These are phyloP conservation scores for Coemansia sp. DNA, from an alignment of 192 early-diverging fungal genomes.

Conservation along the genomic window DNA sequence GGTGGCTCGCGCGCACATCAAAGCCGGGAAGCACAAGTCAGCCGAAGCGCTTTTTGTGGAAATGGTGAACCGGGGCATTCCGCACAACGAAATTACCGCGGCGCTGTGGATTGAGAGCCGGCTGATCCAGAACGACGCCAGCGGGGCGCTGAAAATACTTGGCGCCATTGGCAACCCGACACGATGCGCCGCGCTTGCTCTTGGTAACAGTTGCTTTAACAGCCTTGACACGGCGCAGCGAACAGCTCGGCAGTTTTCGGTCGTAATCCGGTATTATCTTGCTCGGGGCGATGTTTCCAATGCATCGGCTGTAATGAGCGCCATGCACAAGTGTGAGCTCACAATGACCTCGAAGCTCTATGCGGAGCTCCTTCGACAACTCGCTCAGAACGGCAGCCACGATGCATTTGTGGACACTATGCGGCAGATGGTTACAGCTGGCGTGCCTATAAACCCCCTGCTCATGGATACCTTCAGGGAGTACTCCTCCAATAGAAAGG, in stretches of 20 bases:
- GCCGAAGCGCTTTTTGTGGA: conserved; percentile 24
- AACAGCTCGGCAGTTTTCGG: conserved; percentile 17
- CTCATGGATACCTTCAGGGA: conserved; percentile 16
- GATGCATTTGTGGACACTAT: conserved; percentile 17
- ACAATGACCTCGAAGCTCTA: conserved; percentile 16
- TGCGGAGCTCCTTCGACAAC: conserved; percentile 5
- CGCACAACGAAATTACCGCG: conserved; percentile 20
- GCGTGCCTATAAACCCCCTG: conserved; percentile 1
- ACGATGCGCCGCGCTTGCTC: conserved; percentile 8
- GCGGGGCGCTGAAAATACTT: conserved; percentile 22
- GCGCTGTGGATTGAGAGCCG: conserved; percentile 27
- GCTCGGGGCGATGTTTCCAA: background rate
- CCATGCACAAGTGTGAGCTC: conserved; percentile 22
- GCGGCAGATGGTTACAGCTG: conserved; percentile 21
- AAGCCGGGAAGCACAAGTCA: conserved; percentile 8
- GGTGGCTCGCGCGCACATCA: conserved; percentile 13
- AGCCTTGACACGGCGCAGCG: conserved; percentile 12
- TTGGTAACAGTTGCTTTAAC: conserved; percentile 1
- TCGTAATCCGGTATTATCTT: conserved; percentile 20
- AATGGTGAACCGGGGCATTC: conserved; percentile 5
- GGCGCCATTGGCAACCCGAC: conserved; percentile 14
- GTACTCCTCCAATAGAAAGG: conserved; percentile 4
- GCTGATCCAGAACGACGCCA: conserved; percentile 11
- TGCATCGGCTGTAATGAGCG: conserved; percentile 16
- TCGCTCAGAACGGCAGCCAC: conserved; percentile 5